Evolutionary conservation across 176 grass and related monocot species (phyloP), one percentile per base, ranked within the genome.

Genomic region (Stipa capillata): DNA sequence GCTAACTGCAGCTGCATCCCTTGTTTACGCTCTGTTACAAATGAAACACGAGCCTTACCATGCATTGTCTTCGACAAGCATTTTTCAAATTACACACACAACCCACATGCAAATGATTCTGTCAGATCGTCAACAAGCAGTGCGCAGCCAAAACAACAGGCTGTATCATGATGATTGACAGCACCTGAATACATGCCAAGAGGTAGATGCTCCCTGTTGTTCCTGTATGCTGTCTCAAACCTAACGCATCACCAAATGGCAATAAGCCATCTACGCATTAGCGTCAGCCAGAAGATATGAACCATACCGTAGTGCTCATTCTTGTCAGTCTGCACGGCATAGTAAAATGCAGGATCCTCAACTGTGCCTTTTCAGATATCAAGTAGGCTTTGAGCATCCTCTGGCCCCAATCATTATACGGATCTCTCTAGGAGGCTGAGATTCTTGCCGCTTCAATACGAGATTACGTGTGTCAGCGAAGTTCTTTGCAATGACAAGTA

Each of bases 401-500:
- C 90, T 61, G 83, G 83, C 13, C 93, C 93, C 59, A 97, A 84
- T 92, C 83, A 23, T 97, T 97, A 78, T 93, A 90, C 3, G 72
- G 39, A 93, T 82, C 67, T 90, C 87, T 74, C 88, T 90, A 33
- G 71, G 51, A 53, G 72, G 44, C 24, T 68, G 86, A 18, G 78
- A 85, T 67, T 88, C 90, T 69, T 88, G 85, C 17, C 85, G 76
- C 54, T 84, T 97, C 36, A 97, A 59, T 45, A 97, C 73, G 66
- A 97, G 89, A 90, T 85, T 92, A 16, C 87, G 86, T 15, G 93
- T 92, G 86, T 97, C 93, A 12, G 87, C 62, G 65, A 96, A 96
- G 77, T 97, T 97, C 77, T 97, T 97, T 50, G 93, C 87, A 50
- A 97, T 97, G 21, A 97, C 87, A 80, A 92, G 90, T 68, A 97